Evolutionary conservation across 371 early-diverging fungal genomes (phyloP).

Genomic region (Parasitella parasitica): DNA sequence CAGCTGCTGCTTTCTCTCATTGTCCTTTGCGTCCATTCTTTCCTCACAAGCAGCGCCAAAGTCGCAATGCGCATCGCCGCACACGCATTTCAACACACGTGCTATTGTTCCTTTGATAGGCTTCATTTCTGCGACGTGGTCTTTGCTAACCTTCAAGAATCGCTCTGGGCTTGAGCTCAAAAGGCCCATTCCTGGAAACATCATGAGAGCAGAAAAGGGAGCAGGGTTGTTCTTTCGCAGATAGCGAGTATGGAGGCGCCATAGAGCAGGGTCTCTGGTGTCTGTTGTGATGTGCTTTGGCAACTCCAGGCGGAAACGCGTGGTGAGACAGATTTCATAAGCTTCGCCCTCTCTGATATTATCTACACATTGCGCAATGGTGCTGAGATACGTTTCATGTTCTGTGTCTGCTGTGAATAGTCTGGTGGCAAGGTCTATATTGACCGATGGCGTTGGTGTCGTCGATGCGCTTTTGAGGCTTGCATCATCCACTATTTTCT

Average conservation of each 20-base stretch:
- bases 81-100: constrained; percentile 48
- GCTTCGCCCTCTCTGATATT: constrained; percentile 87
- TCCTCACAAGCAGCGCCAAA: constrained; percentile 28
- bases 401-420: constrained; percentile 50
- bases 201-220: constrained; percentile 80
- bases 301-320: constrained; percentile 61
- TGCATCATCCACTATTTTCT: constrained; percentile 8
- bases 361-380: constrained; percentile 63
- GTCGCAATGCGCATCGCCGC: constrained; percentile 32
- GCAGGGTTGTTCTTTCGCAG: constrained; percentile 84
- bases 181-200: constrained; percentile 42
- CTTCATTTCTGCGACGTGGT: constrained; percentile 81
- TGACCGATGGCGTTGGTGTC: constrained; percentile 28
- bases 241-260: constrained; percentile 59
- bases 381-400: constrained; percentile 59
- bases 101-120: constrained; percentile 94
- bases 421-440: not conserved
- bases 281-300: constrained; percentile 21
- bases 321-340: constrained; percentile 94
- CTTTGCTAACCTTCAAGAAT: constrained; percentile 65
- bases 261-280: constrained; percentile 23
- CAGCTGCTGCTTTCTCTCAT: constrained; percentile 51
- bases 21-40: constrained; percentile 43
- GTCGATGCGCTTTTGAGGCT: constrained; percentile 9
- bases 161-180: constrained; percentile 85